phyloP scores from a whole-genome alignment of 768 basidiomycete species.

The Hortiboletus campestris region DNA sequence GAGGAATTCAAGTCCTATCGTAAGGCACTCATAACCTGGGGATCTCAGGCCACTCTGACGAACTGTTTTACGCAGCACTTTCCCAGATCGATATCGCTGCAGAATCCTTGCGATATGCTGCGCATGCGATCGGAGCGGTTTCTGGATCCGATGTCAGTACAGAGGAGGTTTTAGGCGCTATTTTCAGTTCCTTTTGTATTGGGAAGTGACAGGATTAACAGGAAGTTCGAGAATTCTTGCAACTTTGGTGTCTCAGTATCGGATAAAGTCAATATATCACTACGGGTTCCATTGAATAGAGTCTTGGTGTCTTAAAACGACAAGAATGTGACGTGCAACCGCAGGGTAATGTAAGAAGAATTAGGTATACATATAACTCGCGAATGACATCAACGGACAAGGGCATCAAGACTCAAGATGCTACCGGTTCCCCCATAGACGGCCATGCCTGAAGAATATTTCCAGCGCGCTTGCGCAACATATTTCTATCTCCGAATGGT shows the following conservation, averaged over 20 bases:
- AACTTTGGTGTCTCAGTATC: background rate
- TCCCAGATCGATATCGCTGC: conserved; percentile 81
- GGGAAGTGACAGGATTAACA: conserved; percentile 53
- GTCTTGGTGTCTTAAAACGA: background rate
- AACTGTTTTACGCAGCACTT: conserved; percentile 38
- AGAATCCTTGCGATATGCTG: conserved; percentile 86
- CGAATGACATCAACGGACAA: background rate
- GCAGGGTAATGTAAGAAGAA: background rate
- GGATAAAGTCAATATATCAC: conserved; percentile 1
- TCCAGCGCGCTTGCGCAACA: conserved; percentile 23
- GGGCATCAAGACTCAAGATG: conserved; percentile 1
- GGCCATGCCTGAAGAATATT: conserved; percentile 16
- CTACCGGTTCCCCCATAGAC: background rate
- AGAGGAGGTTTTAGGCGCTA: conserved; percentile 79
- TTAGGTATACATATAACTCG: conserved; percentile 5
- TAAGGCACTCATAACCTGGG: conserved; percentile 14
- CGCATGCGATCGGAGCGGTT: conserved; percentile 80
- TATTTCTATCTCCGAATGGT: conserved; percentile 30
- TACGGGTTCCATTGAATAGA: background rate
- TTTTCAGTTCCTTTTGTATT: conserved; percentile 88
- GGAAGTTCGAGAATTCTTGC: background rate
- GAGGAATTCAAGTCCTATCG: conserved; percentile 32
- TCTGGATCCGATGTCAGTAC: conserved; percentile 69
- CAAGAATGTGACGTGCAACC: background rate
- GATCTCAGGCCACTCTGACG: background rate